Evolutionary conservation across 2,329 filamentous ascomycete species (phyloP).

Genomic region (Paraphaeosphaeria sporulosa): DNA sequence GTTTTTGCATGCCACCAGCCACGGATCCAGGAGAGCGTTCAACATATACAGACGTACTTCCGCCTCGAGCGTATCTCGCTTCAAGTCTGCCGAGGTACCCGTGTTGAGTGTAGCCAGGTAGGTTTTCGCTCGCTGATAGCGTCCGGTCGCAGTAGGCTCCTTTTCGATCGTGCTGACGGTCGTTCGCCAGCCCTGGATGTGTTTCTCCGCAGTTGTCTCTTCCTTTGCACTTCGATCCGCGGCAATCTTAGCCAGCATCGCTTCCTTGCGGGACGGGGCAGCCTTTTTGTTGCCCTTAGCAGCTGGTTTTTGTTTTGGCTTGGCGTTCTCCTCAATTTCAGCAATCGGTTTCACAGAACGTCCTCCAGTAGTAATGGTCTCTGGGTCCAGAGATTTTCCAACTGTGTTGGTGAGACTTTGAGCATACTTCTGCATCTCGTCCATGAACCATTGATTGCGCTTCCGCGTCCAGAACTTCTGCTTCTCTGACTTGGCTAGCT

Average conservation of each 20-base stretch:
- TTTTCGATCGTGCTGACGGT: conserved; percentile 58
- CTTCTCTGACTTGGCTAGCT: conserved; percentile 43
- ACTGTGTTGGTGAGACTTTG: conserved; percentile 72
- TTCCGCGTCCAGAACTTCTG: conserved; percentile 50
- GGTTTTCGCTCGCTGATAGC: conserved; percentile 59
- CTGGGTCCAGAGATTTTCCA: conserved; percentile 69
- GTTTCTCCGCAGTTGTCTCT: conserved; percentile 50
- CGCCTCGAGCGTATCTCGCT: conserved; percentile 50
- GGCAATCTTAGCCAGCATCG: conserved; percentile 54
- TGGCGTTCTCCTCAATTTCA: conserved; percentile 33
- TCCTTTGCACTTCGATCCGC: conserved; percentile 53
- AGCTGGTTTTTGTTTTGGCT: conserved; percentile 28
- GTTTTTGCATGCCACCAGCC: conserved; percentile 49
- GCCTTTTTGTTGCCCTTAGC: conserved; percentile 38
- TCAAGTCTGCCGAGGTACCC: conserved; percentile 31
- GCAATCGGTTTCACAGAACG: conserved; percentile 15
- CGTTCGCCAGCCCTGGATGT: conserved; percentile 55
- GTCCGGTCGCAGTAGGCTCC: conserved; percentile 51
- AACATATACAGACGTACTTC: conserved; percentile 60
- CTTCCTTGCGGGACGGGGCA: conserved; percentile 51
- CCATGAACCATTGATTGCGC: conserved; percentile 70
- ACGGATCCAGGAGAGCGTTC: conserved; percentile 58
- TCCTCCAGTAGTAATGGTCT: conserved; percentile 65
- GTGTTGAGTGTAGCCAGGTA: conserved; percentile 56
- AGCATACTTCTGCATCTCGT: conserved; percentile 72